A percentile compares a stretch with the other conserved stretches of the same genome.
Evolutionary conservation across 2,329 filamentous ascomycete species (phyloP).

Genomic region (Calonectria montana): DNA sequence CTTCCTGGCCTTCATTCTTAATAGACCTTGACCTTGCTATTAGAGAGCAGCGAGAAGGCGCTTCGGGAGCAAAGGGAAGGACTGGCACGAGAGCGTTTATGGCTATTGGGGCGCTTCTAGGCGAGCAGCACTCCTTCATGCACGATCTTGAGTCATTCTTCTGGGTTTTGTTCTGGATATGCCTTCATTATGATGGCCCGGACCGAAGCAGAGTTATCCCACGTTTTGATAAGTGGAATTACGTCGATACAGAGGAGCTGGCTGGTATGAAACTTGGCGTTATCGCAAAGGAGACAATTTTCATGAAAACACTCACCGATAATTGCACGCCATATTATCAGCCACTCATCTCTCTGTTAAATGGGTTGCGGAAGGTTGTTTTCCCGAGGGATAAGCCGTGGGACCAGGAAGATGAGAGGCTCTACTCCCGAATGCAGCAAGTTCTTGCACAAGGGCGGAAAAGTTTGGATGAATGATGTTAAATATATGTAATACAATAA

Average conservation of each 20-base stretch:
- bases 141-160: slow-evolving; percentile 56
- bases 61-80: slow-evolving; percentile 54
- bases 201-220: slow-evolving; percentile 1
- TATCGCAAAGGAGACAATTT: slow-evolving; percentile 45
- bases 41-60: slow-evolving; percentile 42
- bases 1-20: slow-evolving; percentile 52
- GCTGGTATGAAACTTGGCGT: not conserved
- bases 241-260: not conserved
- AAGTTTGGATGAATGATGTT: no score
- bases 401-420: not conserved
- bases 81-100: slow-evolving; percentile 60
- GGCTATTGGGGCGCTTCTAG: slow-evolving; percentile 55
- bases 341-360: not conserved
- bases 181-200: slow-evolving; percentile 51
- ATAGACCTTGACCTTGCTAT: slow-evolving; percentile 57
- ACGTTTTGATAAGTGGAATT: slow-evolving; percentile 34
- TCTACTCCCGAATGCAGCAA: not conserved
- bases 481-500: no score
- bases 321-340: not conserved
- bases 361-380: not conserved
- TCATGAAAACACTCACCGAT: slow-evolving; percentile 25
- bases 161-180: slow-evolving; percentile 60
- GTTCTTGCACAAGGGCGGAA: not conserved
- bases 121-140: slow-evolving; percentile 57
- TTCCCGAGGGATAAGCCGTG: not conserved